Conservation (phyloP, 2,329 filamentous ascomycete genomes). For the Fusarium sp. region DNA sequence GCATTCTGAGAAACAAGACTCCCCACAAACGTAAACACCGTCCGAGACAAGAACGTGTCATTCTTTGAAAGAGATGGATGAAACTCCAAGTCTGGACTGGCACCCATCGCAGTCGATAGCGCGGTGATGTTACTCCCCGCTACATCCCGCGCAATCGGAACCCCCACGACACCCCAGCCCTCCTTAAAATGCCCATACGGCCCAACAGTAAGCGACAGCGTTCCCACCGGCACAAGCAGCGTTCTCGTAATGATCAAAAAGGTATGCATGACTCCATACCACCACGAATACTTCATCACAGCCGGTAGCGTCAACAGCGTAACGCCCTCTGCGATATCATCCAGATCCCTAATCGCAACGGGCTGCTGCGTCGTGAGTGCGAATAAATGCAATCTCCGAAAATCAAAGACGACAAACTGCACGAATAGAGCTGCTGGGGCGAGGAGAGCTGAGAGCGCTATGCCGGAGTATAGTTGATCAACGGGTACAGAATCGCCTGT, state of each 20-base stretch:
- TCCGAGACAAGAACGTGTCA: constrained; percentile 24
- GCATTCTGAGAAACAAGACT: constrained; percentile 33
- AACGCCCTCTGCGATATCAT: constrained; percentile 31
- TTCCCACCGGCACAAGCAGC: constrained; percentile 26
- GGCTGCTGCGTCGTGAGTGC: constrained; percentile 23
- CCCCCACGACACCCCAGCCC: constrained; percentile 24
- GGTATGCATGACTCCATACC: constrained; percentile 35
- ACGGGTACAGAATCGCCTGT: constrained; percentile 10
- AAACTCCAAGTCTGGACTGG: neutral
- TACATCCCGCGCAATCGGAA: constrained; percentile 18
- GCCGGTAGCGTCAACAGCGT: constrained; percentile 22
- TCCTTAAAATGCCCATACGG: constrained; percentile 15
- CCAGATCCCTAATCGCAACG: constrained; percentile 18
- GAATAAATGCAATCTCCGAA: constrained; percentile 32
- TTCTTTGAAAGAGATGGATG: constrained; percentile 20
- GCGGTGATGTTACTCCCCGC: constrained; percentile 11
- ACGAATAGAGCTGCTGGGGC: constrained; percentile 21
- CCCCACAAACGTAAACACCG: constrained; percentile 32
- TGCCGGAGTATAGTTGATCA: constrained; percentile 32
- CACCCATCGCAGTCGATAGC: constrained; percentile 24
- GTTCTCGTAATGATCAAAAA: constrained; percentile 25
- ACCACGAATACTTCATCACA: constrained; percentile 34
- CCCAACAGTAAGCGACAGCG: constrained; percentile 25
- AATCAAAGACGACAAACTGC: constrained; percentile 31
- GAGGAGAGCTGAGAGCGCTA: constrained; percentile 24